A percentile compares a stretch with the other conserved stretches of the same genome.
These are phyloP conservation scores for Trifolium fragiferum DNA, from an alignment of 306 rosid genomes.

Conservation along the genomic window DNA sequence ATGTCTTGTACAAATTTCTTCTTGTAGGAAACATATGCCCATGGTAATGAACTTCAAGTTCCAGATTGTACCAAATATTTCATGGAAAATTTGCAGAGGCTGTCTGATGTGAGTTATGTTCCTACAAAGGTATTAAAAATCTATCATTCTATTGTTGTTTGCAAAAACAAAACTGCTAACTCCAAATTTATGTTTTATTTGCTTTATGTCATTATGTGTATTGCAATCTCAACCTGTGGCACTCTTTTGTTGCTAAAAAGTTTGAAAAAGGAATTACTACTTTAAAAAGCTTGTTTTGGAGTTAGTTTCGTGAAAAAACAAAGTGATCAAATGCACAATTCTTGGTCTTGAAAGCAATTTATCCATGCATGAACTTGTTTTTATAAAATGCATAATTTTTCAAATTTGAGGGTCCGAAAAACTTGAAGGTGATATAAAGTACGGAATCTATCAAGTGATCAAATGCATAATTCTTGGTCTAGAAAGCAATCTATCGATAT, in stretches of 20 bases:
- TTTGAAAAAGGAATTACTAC: no score
- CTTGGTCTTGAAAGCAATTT: no score
- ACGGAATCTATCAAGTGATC: constrained; percentile 4
- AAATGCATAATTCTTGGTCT: no score
- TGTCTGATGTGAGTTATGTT: constrained; percentile 73
- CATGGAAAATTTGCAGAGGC: constrained; percentile 89
- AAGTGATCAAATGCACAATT: no score
- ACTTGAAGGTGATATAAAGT: neutral
- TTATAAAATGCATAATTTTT: no score
- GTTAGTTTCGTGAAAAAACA: no score
- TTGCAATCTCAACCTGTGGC: neutral
- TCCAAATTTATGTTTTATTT: constrained; percentile 7
- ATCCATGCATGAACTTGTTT: no score
- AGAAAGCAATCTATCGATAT: no score
- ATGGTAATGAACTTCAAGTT: constrained; percentile 93
- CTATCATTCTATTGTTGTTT: neutral
- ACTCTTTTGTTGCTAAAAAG: no score
- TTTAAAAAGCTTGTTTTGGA: no score
- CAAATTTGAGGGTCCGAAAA: no score
- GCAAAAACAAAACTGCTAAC: neutral
- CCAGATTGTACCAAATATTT: constrained; percentile 94
- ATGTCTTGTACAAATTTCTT: constrained; percentile 34
- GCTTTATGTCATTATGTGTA: neutral
- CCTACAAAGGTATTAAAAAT: constrained; percentile 82
- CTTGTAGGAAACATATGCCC: constrained; percentile 85